Percentiles rank a stretch among this genome's conserved stretches.
These are phyloP conservation scores for Bipolaris zeicola DNA, from an alignment of 2,329 filamentous ascomycete genomes.

Conservation along the genomic window DNA sequence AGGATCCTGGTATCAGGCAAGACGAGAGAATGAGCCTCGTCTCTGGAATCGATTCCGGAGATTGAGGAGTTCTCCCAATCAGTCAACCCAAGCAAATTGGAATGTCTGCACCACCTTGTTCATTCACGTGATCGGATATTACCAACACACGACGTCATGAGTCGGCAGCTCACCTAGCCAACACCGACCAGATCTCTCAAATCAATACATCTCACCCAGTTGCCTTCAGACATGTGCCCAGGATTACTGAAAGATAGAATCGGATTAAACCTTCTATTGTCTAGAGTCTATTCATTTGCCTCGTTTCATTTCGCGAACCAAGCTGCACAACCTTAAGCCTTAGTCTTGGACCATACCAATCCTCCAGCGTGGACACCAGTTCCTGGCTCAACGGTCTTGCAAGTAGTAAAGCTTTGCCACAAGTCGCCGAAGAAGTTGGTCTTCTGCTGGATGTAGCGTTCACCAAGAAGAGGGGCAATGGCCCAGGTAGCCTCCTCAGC, in stretches of 20 bases:
- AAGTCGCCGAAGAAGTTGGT: constrained; percentile 28
- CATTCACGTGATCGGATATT: not conserved
- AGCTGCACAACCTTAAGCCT: not conserved
- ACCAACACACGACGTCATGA: not conserved
- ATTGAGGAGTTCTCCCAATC: no score
- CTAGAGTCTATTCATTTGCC: not conserved
- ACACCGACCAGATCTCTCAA: not conserved
- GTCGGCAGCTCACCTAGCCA: not conserved
- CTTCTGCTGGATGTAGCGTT: constrained; percentile 31
- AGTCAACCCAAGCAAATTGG: not conserved
- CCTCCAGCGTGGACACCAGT: constrained; percentile 21
- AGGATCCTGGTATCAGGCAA: not conserved
- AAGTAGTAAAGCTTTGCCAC: constrained; percentile 31
- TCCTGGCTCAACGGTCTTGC: constrained; percentile 31
- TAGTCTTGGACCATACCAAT: constrained; percentile 20
- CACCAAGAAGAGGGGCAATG: constrained; percentile 30
- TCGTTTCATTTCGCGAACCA: not conserved
- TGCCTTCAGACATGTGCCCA: not conserved
- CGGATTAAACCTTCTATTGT: not conserved
- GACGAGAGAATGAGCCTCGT: not conserved
- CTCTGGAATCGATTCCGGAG: not conserved
- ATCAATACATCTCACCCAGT: no score
- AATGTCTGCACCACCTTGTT: not conserved
- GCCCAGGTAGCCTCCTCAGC: constrained; percentile 35
- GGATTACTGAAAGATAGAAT: not conserved